Evolutionary conservation across 1,284 basidiomycete species (phyloP), one percentile per base, ranked within the genome.

Genomic region (Fomitiporia mediterranea): DNA sequence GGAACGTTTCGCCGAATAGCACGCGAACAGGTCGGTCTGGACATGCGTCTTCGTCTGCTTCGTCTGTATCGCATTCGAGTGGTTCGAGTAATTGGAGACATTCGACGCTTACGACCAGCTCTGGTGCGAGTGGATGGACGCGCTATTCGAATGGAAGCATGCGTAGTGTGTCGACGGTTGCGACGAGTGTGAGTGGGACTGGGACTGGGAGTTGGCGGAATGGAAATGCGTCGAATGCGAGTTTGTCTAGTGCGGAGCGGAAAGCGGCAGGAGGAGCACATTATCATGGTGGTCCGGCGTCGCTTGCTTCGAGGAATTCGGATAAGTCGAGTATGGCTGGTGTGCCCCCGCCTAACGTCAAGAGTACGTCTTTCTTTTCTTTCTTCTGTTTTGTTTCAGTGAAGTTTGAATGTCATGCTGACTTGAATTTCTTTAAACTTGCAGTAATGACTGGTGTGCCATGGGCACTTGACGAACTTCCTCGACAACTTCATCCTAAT

Each of bases 131-230:
- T 25, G 81, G 82, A 40, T 91, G 89, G 64, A 90, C 89, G 30
- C 74, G 83, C 59, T 89, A 86, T 71, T 89, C 86, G 71, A 91
- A 90, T 65, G 80, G 78, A 30, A 89, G 86, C 66, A 65, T 76
- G 55, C 76, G 83, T 51, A 89, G 86, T 61, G 76, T 90, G 37
- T 84, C 85, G 17, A 91, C 89, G 2, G 81, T 81, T 56, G 88
- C 88, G 55, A 90, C 87, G 32, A 89, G 85, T 64, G 79, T 88
- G 15, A 87, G 84, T 32, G 78, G 79, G 48, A 71, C 75, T n/a
- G 51, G 46, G 25, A 42, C 21, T 4, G 56, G 56, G 2, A 58
- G 53, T 67, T 89, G 87, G 86, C 79, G 86, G n/a, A 42, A 53
- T 30, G 46, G 86, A 8, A 44, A 51, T 25, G 43, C 39, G 11